Base-by-base conservation (phyloP, 768 basidiomycete species). In the Auricularia heimuer region DNA sequence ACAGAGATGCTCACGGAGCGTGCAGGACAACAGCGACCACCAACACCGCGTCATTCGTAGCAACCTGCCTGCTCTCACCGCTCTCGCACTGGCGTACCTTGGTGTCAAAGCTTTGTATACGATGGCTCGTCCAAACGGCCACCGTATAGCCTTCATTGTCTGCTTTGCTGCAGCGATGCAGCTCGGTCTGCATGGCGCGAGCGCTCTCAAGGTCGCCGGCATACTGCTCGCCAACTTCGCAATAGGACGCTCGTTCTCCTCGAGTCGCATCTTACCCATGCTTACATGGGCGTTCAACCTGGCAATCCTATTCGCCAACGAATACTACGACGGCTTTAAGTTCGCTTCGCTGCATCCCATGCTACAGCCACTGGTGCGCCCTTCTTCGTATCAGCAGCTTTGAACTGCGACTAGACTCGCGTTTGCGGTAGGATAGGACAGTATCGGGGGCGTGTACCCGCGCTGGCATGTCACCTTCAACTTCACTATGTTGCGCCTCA, bases 381-480 rank as follows among this genome's bases (percentile, higher is more conserved):
- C 18, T 14, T 7, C 39, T 7, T 42, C 12, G 39, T 14, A 8
- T 14, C 7, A 54, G 29, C 10, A 18, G 29, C 29, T 29, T 0
- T 29, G 2, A 29, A 29, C 29, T 29, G 29, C 29, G 29, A 29
- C 29, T 29, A 29, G 29, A 29, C 29, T 29, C 2, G 29, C 29
- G 29, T 29, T 56, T 14, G 39, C 39, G 39, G 39, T 56, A 92
- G 88, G 90, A 92, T 70, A 66, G 70, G 0, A 82, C 65, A 18
- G 54, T 8, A 29, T 81, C 68, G 77, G 81, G 72, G 97, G 97
- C 4, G 76, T 91, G 18, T 88, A 95, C 67, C 90, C 94, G 11
- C 82, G 94, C 21, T 99, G 97, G 97, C 85, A 98, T 69, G 81
- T 98, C 69, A 84, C 79, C 69, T 98, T 96, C 80, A 98, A 98